Evolutionary conservation across 73 alveolate genomes (phyloP).

Genomic region (Stentor roeselii): DNA sequence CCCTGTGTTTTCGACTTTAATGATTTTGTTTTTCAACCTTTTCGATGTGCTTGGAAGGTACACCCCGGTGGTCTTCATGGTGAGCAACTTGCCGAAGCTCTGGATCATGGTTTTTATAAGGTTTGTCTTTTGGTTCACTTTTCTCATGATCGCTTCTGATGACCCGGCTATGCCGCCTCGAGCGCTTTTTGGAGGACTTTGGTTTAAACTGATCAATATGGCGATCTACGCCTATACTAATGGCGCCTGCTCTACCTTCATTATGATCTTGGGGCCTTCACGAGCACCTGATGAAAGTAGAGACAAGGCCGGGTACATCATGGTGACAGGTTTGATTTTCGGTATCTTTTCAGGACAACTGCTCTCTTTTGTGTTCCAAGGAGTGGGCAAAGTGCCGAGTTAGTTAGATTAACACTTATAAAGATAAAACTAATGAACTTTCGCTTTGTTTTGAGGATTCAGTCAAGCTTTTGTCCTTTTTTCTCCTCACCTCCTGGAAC

Average conservation of each 20-base stretch:
- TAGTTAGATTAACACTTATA: background rate
- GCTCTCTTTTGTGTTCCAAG: conserved; percentile 30
- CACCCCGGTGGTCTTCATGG: background rate
- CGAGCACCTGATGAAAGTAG: conserved; percentile 41
- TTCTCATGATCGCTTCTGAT: background rate
- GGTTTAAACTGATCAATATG: conserved; percentile 63
- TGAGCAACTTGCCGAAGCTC: background rate
- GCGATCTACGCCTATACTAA: conserved; percentile 55
- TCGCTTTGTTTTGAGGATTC: background rate
- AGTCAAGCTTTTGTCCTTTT: too few species aligned
- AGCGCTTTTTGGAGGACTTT: conserved; percentile 44
- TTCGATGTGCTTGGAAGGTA: conserved; percentile 21
- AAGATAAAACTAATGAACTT: background rate
- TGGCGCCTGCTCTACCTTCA: conserved; percentile 56
- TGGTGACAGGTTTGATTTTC: conserved; percentile 42
- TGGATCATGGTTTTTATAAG: background rate
- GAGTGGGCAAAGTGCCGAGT: conserved; percentile 8
- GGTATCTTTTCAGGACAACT: conserved; percentile 59
- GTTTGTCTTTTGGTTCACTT: background rate
- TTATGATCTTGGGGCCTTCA: conserved; percentile 60
- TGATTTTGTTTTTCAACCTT: conserved; percentile 1
- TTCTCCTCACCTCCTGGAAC: background rate
- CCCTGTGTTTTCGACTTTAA: background rate
- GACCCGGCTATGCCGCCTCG: conserved; percentile 45
- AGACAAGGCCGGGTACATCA: conserved; percentile 49